A percentile compares a stretch with the other conserved stretches of the same genome.
Evolutionary conservation across 768 basidiomycete genomes (phyloP).

Genomic region (Lanmaoa rubissima): DNA sequence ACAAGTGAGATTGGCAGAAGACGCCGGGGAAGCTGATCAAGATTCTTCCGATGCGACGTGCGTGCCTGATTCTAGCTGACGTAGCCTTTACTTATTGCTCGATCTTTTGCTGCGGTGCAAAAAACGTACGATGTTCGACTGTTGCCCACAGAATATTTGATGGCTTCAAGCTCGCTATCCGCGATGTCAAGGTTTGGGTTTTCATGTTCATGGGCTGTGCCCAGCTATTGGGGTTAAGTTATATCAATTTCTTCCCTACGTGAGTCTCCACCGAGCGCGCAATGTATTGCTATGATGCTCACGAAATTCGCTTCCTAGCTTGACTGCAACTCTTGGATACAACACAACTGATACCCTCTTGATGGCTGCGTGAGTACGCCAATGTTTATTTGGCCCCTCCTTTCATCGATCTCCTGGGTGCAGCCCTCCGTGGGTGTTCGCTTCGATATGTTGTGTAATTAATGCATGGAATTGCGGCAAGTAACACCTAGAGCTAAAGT

Average conservation of each 20-base stretch:
- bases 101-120: not conserved
- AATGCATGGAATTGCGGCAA: constrained; percentile 57
- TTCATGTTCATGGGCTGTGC: constrained; percentile 53
- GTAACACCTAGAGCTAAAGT: not conserved
- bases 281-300: not conserved
- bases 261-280: constrained; percentile 17
- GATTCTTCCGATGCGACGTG: constrained; percentile 32
- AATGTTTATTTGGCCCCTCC: not conserved
- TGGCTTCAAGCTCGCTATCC: constrained; percentile 56
- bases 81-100: not conserved
- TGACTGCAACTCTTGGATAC: constrained; percentile 62
- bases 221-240: constrained; percentile 55
- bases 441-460: constrained; percentile 46
- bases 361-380: constrained; percentile 50
- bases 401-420: not conserved
- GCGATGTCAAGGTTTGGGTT: constrained; percentile 51
- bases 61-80: not conserved
- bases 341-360: constrained; percentile 57
- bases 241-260: constrained; percentile 61
- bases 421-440: constrained; percentile 65
- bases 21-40: constrained; percentile 64
- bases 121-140: not conserved
- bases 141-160: constrained; percentile 38
- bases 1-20: constrained; percentile 66
- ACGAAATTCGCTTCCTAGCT: constrained; percentile 28